Base-by-base conservation (phyloP, 768 basidiomycete genomes). In the Amanita polypyramis region DNA sequence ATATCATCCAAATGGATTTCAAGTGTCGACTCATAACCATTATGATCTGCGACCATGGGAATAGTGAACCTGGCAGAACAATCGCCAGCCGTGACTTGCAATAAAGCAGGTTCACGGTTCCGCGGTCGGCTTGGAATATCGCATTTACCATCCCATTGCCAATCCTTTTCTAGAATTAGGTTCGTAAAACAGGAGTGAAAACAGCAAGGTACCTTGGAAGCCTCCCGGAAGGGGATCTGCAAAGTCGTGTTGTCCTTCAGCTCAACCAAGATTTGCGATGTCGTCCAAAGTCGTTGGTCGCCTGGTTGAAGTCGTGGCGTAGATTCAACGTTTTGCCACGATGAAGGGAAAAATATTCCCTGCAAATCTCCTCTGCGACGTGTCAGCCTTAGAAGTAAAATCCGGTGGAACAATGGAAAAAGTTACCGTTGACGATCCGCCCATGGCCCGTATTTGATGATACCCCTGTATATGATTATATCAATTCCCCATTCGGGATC, bases 401-500 rank as follows among this genome's bases (percentile, higher is more conserved):
- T 23, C 11, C 15, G 17, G 9, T 40, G 6, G 25, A 1, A 20
- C 37, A 43, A 27, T 34, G 36, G 12, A 21, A 19, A 10, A 44
- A 17, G 51, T 55, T 58, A 82, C 88, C 93, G 73, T 63, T 96
- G 95, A 20, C 94, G 75, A 65, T 98, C 95, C 19, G 93, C 85
- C 95, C 95, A 98, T 3, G 95, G 95, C 4, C 95, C 95, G 60
- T 97, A 98, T 15, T 79, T 75, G 30, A 96, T 54, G 30, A 73
- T 62, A 0, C 90, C 94, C 14, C 81, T 80, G 50, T 78, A 69
- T n/a, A 97, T 69, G 14, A 82, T 74, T 14, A 98, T 55, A 58
- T 98, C 89, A 20, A 96, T 66, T 2, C 94, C 95, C 89, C 93
- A 98, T 59, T 98, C 90, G 5, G 95, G 95, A 17, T 86, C 72